Evolutionary conservation across 441 rosid genomes (phyloP), one percentile per base, ranked within the genome.

Genomic region (Gossypium lobatum): DNA sequence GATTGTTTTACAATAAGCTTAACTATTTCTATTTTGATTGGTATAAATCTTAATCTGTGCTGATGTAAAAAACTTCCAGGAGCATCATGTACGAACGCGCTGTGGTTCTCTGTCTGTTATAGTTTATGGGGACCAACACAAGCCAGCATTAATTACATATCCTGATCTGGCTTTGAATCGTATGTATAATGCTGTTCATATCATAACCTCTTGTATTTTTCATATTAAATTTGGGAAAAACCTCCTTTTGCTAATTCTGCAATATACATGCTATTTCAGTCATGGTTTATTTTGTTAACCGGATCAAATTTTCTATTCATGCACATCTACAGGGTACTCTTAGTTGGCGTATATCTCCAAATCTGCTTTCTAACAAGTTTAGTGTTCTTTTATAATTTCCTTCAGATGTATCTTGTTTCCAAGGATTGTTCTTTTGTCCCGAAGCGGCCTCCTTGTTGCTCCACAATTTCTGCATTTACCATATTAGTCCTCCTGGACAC

Each of bases 401-500:
- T 61, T 46, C 84, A 89, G 94, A 89, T 83, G 73, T 84, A 80
- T 88, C 91, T 20, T 90, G 95, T 78, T 88, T 88, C 75, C 92
- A 87, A 85, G 91, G 95, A 69, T 77, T 90, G 80, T 90, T 90
- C 83, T 89, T 88, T 70, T 88, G 91, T 82, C 91, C 92, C 62
- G 95, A 90, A 80, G 89, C 92, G 2, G 83, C 86, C 37, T 87
- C 92, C 17, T 84, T 90, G 76, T 84, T 90, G 55, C 89, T 88
- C 21, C 92, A 88, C 79, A 90, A 90, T 73, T 90, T 90, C 82
- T 90, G 92, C 84, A 84, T 88, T 61, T 90, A 90, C 81, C 95
- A 88, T 78, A 87, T 90, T 64, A 83, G 88, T 61, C 95, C 95
- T 17, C 91, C 95, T 52, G 95, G 95, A 63, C 95, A 90, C 66